Evolutionary conservation across 371 early-diverging fungal genomes (phyloP).

Genomic region (Saksenaea vasiformis): DNA sequence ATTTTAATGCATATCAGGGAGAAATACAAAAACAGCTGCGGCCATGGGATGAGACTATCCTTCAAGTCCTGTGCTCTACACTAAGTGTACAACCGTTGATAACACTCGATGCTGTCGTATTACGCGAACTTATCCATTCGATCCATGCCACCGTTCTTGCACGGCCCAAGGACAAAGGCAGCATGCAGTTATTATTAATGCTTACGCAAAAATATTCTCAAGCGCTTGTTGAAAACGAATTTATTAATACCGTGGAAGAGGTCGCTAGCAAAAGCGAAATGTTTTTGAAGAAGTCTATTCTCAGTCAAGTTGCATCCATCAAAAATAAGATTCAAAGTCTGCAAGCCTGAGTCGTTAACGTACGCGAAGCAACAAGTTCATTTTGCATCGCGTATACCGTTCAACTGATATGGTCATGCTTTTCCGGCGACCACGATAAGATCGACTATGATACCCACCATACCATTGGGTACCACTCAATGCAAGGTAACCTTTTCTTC

Average conservation of each 20-base stretch:
- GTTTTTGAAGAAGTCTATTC: constrained; percentile 6
- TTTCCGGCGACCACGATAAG: no score
- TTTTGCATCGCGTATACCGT: no score
- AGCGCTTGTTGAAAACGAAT: background rate
- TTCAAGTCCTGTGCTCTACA: background rate
- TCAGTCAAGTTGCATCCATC: background rate
- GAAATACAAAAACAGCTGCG: background rate
- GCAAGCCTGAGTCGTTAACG: background rate
- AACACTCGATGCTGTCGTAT: background rate
- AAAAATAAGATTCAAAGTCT: constrained; percentile 1
- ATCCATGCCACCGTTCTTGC: background rate
- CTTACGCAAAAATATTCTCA: constrained; percentile 5
- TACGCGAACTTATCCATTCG: background rate
- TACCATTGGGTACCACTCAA: no score
- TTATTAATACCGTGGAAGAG: background rate
- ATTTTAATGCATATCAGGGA: background rate
- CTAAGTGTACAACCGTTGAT: background rate
- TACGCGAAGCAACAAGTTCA: no score
- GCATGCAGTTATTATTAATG: constrained; percentile 7
- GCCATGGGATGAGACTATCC: background rate
- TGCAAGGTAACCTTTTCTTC: no score
- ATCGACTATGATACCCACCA: no score
- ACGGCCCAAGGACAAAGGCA: constrained; percentile 4
- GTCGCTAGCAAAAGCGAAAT: constrained; percentile 2
- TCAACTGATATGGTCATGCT: no score